Percentiles rank a stretch among this genome's conserved stretches.
phyloP scores from a whole-genome alignment of 2,329 filamentous ascomycete genomes.

The Coleophoma cylindrospora region DNA sequence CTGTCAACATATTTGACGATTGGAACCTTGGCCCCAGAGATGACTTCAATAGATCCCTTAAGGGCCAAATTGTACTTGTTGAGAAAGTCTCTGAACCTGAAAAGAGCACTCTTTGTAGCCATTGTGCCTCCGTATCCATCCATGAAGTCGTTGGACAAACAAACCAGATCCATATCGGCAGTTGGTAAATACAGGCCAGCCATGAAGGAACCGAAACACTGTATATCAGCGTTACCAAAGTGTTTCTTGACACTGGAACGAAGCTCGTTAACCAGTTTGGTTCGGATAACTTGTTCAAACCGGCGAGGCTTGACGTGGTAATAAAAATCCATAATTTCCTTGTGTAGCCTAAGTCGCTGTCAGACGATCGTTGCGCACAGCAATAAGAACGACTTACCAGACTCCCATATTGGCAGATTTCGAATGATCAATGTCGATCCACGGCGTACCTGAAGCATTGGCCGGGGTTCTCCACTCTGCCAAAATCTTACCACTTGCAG shows the following conservation, averaged over 20 bases:
- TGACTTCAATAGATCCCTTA: conserved; percentile 56
- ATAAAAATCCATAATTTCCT: conserved; percentile 87
- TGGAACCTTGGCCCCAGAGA: conserved; percentile 76
- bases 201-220: conserved; percentile 89
- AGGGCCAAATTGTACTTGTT: conserved; percentile 50
- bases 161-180: conserved; percentile 91
- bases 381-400: conserved; percentile 40
- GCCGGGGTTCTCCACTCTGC: conserved; percentile 34
- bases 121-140: conserved; percentile 42
- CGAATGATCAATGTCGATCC: conserved; percentile 53
- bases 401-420: conserved; percentile 46
- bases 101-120: conserved; percentile 38
- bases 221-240: conserved; percentile 58
- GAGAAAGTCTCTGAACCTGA: conserved; percentile 58
- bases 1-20: conserved; percentile 87
- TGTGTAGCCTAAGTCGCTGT: conserved; percentile 62
- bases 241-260: conserved; percentile 49
- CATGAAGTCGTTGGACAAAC: conserved; percentile 60
- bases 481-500: conserved; percentile 26
- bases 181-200: conserved; percentile 71
- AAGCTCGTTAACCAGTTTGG: conserved; percentile 67
- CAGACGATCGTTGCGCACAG: conserved; percentile 14
- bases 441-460: conserved; percentile 49
- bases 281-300: conserved; percentile 73
- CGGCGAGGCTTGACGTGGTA: conserved; percentile 72